Evolutionary conservation across 2,329 filamentous ascomycete species (phyloP).

Genomic region (Botrytis tulipae): DNA sequence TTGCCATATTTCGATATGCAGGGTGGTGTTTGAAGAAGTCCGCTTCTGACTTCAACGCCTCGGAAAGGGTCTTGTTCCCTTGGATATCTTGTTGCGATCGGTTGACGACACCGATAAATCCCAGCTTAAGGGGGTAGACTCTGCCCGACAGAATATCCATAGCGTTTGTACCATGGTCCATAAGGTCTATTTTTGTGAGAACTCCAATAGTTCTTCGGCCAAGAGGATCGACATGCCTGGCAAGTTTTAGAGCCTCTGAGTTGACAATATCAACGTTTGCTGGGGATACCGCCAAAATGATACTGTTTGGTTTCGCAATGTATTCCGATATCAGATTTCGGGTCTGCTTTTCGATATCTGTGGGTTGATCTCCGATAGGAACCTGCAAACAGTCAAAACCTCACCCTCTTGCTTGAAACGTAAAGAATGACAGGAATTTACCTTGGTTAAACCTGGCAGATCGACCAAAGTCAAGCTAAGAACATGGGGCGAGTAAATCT

Average conservation of each 20-base stretch:
- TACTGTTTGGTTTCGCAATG: constrained; percentile 98
- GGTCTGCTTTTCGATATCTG: constrained; percentile 98
- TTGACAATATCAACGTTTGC: constrained; percentile 99
- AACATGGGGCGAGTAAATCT: constrained; percentile 96
- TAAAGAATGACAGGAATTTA: constrained; percentile 41
- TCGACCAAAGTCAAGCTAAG: constrained; percentile 95
- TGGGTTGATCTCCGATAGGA: constrained; percentile 94
- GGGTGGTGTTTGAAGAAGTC: constrained; percentile 98
- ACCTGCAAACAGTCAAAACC: constrained; percentile 52
- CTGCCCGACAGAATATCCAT: constrained; percentile 96
- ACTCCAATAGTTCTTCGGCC: constrained; percentile 95
- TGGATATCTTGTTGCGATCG: constrained; percentile 98
- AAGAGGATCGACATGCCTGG: constrained; percentile 92
- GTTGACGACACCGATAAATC: constrained; percentile 97
- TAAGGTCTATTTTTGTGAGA: constrained; percentile 92
- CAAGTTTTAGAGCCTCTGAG: constrained; percentile 94
- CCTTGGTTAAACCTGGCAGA: constrained; percentile 92
- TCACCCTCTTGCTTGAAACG: constrained; percentile 7
- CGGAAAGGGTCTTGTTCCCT: constrained; percentile 88
- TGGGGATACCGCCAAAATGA: constrained; percentile 92
- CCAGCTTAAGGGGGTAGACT: constrained; percentile 93
- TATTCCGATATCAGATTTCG: constrained; percentile 95
- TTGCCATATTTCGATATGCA: constrained; percentile 94
- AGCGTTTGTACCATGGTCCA: constrained; percentile 98
- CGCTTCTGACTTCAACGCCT: constrained; percentile 82